These are phyloP conservation scores for Micromonas commoda DNA, from an alignment of 139 green algal genomes.

Conservation along the genomic window DNA sequence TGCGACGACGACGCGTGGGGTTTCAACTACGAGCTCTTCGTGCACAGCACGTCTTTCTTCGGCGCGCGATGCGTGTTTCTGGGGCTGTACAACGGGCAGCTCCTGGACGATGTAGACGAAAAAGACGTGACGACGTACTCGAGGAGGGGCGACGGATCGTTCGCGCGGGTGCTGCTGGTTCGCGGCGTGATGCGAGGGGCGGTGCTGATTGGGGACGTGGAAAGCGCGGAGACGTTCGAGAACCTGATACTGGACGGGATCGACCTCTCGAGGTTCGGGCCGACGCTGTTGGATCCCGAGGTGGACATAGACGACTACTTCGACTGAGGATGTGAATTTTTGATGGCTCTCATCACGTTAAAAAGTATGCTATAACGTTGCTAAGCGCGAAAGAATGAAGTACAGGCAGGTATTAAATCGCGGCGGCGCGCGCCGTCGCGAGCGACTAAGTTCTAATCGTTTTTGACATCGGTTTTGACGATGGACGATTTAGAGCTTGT, in stretches of 20 bases:
- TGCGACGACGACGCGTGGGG: conserved; percentile 42
- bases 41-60: conserved; percentile 72
- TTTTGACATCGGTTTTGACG: too few relatives aligned
- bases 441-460: too few relatives aligned
- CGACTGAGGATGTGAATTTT: conserved; percentile 47
- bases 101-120: conserved; percentile 49
- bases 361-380: background rate
- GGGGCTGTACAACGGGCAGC: conserved; percentile 79
- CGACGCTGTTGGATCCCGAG: conserved; percentile 64
- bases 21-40: conserved; percentile 83
- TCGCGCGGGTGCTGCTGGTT: conserved; percentile 74
- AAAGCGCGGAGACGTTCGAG: conserved; percentile 73
- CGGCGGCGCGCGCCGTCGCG: too few relatives aligned
- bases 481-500: background rate
- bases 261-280: conserved; percentile 59
- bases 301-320: conserved; percentile 72
- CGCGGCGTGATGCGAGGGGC: conserved; percentile 59
- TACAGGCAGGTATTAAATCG: too few relatives aligned
- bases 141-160: conserved; percentile 46
- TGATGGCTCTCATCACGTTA: background rate
- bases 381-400: background rate
- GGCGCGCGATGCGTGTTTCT: conserved; percentile 75
- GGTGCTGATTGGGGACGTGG: conserved; percentile 76
- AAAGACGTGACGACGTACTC: conserved; percentile 59
- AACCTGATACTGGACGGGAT: conserved; percentile 80